These are phyloP conservation scores for Sporothrix sp. DNA, from an alignment of 2,329 filamentous ascomycete genomes.

Conservation along the genomic window DNA sequence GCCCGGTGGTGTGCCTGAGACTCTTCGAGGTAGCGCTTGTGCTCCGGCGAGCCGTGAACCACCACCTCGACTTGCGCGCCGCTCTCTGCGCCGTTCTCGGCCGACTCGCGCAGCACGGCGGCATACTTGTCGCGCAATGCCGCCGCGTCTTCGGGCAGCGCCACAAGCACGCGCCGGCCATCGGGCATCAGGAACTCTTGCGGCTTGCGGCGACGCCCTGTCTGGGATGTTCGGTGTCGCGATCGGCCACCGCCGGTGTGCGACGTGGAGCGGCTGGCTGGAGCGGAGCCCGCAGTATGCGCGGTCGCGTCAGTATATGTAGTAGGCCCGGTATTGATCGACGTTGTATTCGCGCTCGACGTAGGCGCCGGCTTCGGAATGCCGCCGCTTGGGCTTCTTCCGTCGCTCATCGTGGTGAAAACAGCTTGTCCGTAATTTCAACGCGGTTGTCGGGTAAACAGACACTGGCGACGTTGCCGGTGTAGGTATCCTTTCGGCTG, in stretches of 20 bases:
- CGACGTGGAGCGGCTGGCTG: neutral
- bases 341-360: neutral
- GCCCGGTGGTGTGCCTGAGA: slow-evolving; percentile 44
- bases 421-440: too few relatives aligned
- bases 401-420: slow-evolving; percentile 1
- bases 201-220: slow-evolving; percentile 28
- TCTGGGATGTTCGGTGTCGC: neutral
- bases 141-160: slow-evolving; percentile 45
- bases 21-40: slow-evolving; percentile 36
- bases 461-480: too few relatives aligned
- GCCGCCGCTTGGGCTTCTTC: neutral
- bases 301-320: too few relatives aligned
- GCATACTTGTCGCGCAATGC: slow-evolving; percentile 35
- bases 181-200: slow-evolving; percentile 46
- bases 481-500: too few relatives aligned
- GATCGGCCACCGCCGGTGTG: neutral
- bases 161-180: slow-evolving; percentile 47
- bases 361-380: neutral
- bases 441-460: too few relatives aligned
- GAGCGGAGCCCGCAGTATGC: slow-evolving; percentile 1
- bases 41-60: slow-evolving; percentile 45
- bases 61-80: slow-evolving; percentile 42
- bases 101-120: slow-evolving; percentile 17
- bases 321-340: too few relatives aligned
- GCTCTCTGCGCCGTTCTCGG: slow-evolving; percentile 2